These are phyloP conservation scores for Deakozyma indianensis DNA, from an alignment of 805 yeast species.

Conservation along the genomic window DNA sequence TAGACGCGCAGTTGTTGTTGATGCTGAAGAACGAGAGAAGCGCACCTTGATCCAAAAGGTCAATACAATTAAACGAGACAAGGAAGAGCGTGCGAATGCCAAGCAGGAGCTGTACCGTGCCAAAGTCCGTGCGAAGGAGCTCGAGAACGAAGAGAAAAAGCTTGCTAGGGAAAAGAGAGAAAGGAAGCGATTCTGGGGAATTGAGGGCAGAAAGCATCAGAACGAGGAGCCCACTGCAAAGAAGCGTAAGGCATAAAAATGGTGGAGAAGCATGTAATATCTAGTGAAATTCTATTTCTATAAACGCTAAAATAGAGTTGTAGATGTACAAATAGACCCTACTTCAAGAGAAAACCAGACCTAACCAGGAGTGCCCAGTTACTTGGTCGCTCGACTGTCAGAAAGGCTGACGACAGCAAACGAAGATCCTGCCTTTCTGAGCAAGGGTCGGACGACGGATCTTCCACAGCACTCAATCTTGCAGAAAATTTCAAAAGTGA, in stretches of 20 bases:
- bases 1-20: conserved; percentile 87
- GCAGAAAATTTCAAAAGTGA: no score
- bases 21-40: conserved; percentile 88
- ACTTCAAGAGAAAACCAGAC: no score
- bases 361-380: no score
- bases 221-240: conserved; percentile 18
- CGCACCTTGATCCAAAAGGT: conserved; percentile 79
- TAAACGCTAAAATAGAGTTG: no score
- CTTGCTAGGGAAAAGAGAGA: conserved; percentile 66
- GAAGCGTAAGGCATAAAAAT: conserved; percentile 14
- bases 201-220: conserved; percentile 20
- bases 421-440: no score
- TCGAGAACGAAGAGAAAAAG: conserved; percentile 57
- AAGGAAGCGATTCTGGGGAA: conserved; percentile 75
- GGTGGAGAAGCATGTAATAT: no score
- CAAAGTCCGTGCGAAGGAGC: conserved; percentile 59
- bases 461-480: no score
- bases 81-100: conserved; percentile 59
- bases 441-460: no score
- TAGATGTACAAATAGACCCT: no score
- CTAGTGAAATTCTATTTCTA: no score
- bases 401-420: no score
- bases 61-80: conserved; percentile 70
- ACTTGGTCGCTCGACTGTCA: no score
- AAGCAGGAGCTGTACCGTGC: conserved; percentile 66